A percentile compares a stretch with the other conserved stretches of the same genome.
Conservation (phyloP, 345 rosid genomes). For the Carallia brachiata region DNA sequence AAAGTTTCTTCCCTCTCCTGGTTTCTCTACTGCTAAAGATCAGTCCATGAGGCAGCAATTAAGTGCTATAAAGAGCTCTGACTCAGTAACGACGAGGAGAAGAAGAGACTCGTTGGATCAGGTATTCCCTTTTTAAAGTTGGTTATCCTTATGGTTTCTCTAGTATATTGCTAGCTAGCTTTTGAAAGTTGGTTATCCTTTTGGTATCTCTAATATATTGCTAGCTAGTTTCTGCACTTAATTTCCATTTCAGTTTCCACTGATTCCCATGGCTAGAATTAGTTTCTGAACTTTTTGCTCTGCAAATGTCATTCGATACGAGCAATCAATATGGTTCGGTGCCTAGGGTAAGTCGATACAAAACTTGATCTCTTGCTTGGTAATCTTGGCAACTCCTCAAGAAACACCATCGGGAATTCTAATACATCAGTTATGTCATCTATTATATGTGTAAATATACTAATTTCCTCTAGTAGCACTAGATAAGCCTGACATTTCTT, state of each 20-base stretch:
- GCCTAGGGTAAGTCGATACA: no score
- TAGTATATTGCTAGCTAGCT: not conserved
- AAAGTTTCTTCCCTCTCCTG: constrained; percentile 46
- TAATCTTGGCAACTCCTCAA: no score
- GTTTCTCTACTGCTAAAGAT: constrained; percentile 50
- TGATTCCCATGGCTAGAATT: not conserved
- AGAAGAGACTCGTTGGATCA: constrained; percentile 83
- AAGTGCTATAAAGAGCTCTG: constrained; percentile 56
- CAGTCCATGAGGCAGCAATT: constrained; percentile 56
- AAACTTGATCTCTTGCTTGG: no score
- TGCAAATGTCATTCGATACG: no score
- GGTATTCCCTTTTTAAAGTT: constrained; percentile 23
- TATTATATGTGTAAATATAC: no score
- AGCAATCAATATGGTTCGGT: no score
- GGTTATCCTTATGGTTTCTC: not conserved
- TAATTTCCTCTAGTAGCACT: no score
- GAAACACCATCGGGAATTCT: no score
- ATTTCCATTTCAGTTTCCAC: not conserved
- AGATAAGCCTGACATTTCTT: no score
- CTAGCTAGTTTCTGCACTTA: not conserved
- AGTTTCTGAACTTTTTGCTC: not conserved
- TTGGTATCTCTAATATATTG: not conserved
- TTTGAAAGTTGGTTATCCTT: not conserved
- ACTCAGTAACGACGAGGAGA: constrained; percentile 82
- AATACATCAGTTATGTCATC: no score